Evolutionary conservation across 2,329 filamentous ascomycete species (phyloP), one percentile per base, ranked within the genome.

Genomic region (Aspergillus texensis): DNA sequence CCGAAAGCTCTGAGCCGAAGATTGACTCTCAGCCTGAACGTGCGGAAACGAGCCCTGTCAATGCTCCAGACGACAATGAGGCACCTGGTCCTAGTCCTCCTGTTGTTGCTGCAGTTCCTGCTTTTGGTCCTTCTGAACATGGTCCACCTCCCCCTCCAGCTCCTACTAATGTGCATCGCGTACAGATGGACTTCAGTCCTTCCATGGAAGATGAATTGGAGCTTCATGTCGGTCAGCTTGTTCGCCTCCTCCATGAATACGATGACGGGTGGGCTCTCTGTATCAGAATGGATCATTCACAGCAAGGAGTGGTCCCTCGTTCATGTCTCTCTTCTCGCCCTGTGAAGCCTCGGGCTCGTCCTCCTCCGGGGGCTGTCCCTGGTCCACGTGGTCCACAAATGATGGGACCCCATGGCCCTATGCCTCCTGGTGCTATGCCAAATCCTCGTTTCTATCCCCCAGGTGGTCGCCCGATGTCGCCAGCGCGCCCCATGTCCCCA

Each of bases 221-320:
- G 66, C 85, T 99, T 52, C 86, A 83, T 66, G 87, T 90, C 62
- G 95, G 95, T 58, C 89, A 96, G 66, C 84, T 99, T 56, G 92
- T 98, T 57, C 88, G 94, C 67, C 83, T 99, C 67, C 84, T 98
- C 58, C 94, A 98, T 74, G 94, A 97, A 79, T 99, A 98, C 73
- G 95, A 99, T 75, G 95, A 99, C 80, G 95, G 95, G 72, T 99
- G 95, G 95, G 92, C 94, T 74, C 91, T 98, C 61, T 97, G 93
- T 79, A 91, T 93, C 70, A 91, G 90, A 68, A 89, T 98, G 72
- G 94, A 98, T 78, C 91, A 93, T 67, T 94, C 93, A 65, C 86
- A 91, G 72, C 94, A 98, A 82, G 95, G 95, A 82, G 95, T 98
- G 58, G 92, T 91, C 62, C 95, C 95, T 16, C 89, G 95, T 70